Evolutionary conservation across 2,329 filamentous ascomycete genomes (phyloP).

Genomic region (Tolypocladium sp.): DNA sequence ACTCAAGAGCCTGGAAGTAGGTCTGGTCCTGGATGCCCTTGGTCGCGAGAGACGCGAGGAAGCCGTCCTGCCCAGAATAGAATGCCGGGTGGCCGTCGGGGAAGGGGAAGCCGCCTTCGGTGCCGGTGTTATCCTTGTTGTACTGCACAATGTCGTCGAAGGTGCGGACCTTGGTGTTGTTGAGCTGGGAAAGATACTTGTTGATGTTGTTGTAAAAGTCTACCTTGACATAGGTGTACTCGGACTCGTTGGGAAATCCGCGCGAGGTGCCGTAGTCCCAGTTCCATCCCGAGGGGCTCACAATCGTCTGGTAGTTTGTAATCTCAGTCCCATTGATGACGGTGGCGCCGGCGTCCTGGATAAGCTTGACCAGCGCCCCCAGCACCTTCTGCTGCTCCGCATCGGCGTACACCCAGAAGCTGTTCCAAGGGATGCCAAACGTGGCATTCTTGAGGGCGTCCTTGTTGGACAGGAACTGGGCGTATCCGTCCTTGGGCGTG

Average conservation of each 20-base stretch:
- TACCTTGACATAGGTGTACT: conserved; percentile 64
- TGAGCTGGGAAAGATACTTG: conserved; percentile 51
- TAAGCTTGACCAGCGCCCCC: conserved; percentile 33
- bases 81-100: conserved; percentile 51
- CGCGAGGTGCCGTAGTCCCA: conserved; percentile 59
- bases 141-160: conserved; percentile 59
- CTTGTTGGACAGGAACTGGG: conserved; percentile 44
- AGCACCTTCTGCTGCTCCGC: conserved; percentile 45
- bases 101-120: conserved; percentile 56
- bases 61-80: conserved; percentile 61
- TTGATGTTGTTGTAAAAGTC: conserved; percentile 58
- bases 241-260: conserved; percentile 61
- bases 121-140: conserved; percentile 54
- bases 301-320: conserved; percentile 49
- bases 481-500: conserved; percentile 47
- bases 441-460: conserved; percentile 47
- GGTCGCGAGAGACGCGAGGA: conserved; percentile 52
- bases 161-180: conserved; percentile 49
- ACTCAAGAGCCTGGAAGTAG: conserved; percentile 58
- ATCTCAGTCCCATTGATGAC: conserved; percentile 64
- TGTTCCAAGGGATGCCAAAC: conserved; percentile 64
- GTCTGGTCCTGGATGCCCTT: conserved; percentile 54
- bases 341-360: conserved; percentile 53
- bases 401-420: conserved; percentile 58
- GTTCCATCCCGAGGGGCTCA: conserved; percentile 62